phyloP scores from a whole-genome alignment of 164 flowering plant species.

The Umbilicus rupestris region DNA sequence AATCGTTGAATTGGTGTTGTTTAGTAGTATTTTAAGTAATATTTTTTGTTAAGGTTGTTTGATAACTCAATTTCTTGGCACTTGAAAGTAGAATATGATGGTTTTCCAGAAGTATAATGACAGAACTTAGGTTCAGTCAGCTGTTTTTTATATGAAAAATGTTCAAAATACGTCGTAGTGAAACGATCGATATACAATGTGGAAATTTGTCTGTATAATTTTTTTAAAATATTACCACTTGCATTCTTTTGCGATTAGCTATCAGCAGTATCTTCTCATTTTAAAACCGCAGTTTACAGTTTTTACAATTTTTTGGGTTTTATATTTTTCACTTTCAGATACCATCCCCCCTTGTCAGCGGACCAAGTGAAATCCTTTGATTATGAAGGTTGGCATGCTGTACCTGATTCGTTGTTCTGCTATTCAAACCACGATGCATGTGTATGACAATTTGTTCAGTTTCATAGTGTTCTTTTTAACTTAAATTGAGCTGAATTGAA shows the following conservation, averaged over 20 bases:
- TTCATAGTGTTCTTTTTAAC: neutral
- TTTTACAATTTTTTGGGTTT: neutral
- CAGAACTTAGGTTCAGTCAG: neutral
- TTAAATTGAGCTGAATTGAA: neutral
- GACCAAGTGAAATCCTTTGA: conserved; percentile 69
- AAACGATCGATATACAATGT: neutral
- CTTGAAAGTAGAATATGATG: neutral
- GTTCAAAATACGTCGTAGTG: neutral
- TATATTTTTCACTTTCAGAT: conserved; percentile 25
- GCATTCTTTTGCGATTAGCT: neutral
- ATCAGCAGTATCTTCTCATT: neutral
- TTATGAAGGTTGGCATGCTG: conserved; percentile 53
- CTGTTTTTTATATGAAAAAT: neutral
- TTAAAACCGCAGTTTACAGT: neutral
- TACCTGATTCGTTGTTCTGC: neutral
- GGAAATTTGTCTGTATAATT: neutral
- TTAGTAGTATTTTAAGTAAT: too few species aligned
- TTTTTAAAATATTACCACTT: neutral
- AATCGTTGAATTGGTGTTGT: too few species aligned
- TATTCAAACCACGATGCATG: neutral
- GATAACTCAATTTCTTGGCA: neutral
- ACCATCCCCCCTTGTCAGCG: conserved; percentile 73
- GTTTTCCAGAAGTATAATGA: neutral
- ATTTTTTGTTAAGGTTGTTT: neutral
- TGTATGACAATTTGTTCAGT: neutral